Base-by-base conservation (phyloP, 2,329 filamentous ascomycete species). In the Pseudonectria buxi region DNA sequence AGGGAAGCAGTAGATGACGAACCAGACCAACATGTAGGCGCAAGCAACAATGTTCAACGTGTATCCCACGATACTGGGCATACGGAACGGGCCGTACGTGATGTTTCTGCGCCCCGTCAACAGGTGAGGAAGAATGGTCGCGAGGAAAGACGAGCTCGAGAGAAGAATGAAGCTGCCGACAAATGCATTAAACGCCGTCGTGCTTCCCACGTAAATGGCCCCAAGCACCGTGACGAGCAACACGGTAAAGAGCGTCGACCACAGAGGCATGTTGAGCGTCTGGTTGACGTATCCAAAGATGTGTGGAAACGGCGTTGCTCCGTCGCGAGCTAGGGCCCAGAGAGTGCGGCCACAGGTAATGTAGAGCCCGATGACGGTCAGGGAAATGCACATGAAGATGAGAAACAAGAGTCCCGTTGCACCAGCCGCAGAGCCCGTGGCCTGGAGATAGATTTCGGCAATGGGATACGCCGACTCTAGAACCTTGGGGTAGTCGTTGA, bases 111-210 rank as follows among this genome's bases (percentile, higher is more conserved):
- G 47, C 1, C 58, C 49, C 0, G 66, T 69, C 0, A 76, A 39
- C 1, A 78, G 56, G 41, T 76, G 69, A 0, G 74, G 74, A 1
- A 84, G 56, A 35, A 86, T 78, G 6, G 78, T 76, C 1, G 75
- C 74, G 3, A 81, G 62, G 52, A 81, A 85, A 4, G 51, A 57
- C 26, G 46, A 51, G 25, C 51, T 61, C 10, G 57, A 62, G 7
- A 62, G 47, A 0, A 63, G 51, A 22, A 64, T 62, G 38, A 63
- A 66, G 22, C 55, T 59, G 9, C 76, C 76, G 7, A 83, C 72
- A 16, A 85, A 74, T 0, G 80, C 80, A 28, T 74, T 72, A 59
- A 85, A 86, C 0, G 81, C 81, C 0, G 77, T 80, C 1, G 67
- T 71, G 40, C 68, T 77, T n/a, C 74, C 80, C 2, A 85, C 69